Percentiles rank a stretch among this genome's conserved stretches.
These are phyloP conservation scores for Melanogaster broomeanus DNA, from an alignment of 768 basidiomycete species.

Conservation along the genomic window DNA sequence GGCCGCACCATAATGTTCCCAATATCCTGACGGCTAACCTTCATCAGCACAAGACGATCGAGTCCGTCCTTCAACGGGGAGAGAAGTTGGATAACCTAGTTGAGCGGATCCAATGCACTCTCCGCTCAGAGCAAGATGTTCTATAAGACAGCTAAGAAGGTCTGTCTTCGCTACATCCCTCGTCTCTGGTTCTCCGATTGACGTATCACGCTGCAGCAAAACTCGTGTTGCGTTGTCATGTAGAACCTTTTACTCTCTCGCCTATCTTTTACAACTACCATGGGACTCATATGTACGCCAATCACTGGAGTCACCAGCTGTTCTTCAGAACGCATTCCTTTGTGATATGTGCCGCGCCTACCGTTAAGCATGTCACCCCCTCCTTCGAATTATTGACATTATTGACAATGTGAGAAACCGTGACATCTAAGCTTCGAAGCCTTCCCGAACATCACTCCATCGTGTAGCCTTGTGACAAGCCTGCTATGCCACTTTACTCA, in stretches of 20 bases:
- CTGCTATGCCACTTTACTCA: too few relatives aligned
- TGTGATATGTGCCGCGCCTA: constrained; percentile 7
- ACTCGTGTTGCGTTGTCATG: constrained; percentile 91
- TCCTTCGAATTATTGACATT: not conserved
- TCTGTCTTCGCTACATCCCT: constrained; percentile 32
- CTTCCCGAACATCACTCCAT: too few relatives aligned
- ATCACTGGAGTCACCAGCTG: constrained; percentile 6
- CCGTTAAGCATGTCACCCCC: not conserved
- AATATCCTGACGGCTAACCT: not conserved
- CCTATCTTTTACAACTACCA: constrained; percentile 15
- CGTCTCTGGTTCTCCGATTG: constrained; percentile 5
- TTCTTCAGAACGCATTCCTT: constrained; percentile 2
- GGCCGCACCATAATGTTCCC: not conserved
- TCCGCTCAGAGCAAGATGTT: constrained; percentile 96
- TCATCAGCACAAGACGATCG: constrained; percentile 95
- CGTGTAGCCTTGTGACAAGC: too few relatives aligned
- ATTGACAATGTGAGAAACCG: not conserved
- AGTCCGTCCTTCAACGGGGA: constrained; percentile 92
- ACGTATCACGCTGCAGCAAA: constrained; percentile 64
- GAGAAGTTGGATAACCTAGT: constrained; percentile 97
- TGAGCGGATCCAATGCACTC: constrained; percentile 85
- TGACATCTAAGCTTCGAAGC: too few relatives aligned
- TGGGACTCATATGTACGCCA: constrained; percentile 21
- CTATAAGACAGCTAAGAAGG: constrained; percentile 99
- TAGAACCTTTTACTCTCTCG: constrained; percentile 32